These are phyloP conservation scores for Xanthoparmelia taractica DNA, from an alignment of 495 filamentous ascomycete species.

Conservation along the genomic window DNA sequence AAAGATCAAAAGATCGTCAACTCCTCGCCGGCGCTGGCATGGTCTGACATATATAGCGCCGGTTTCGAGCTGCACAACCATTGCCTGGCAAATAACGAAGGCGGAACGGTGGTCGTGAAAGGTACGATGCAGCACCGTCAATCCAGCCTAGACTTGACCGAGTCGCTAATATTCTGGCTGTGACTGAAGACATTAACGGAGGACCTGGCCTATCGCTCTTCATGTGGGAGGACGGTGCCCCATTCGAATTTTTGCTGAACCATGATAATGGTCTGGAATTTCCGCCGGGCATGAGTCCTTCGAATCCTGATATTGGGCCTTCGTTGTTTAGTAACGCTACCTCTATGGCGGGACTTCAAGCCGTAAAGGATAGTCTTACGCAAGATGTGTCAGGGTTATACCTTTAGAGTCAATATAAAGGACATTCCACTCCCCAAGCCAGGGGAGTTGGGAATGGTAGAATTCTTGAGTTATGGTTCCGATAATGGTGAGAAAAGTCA, in stretches of 20 bases:
- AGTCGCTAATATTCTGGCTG: not conserved
- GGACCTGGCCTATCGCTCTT: constrained; percentile 1
- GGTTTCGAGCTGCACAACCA: not conserved
- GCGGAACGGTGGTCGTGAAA: not conserved
- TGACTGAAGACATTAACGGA: not conserved
- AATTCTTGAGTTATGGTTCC: too few species aligned
- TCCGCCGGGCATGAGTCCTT: constrained; percentile 1
- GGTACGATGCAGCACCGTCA: not conserved
- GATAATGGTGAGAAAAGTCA: too few species aligned
- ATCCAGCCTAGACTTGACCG: not conserved
- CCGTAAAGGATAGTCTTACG: not conserved
- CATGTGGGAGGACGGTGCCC: constrained; percentile 8
- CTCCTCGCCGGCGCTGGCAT: not conserved
- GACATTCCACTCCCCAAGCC: too few species aligned
- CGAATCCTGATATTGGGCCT: not conserved
- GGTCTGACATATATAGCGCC: constrained; percentile 1
- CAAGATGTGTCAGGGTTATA: not conserved
- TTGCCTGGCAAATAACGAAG: not conserved
- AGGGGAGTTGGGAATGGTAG: too few species aligned
- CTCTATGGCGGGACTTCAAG: not conserved
- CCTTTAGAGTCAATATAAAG: not conserved
- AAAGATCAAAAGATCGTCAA: not conserved
- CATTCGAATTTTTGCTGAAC: not conserved
- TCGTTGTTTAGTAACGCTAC: not conserved
- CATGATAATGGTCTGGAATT: not conserved